Conservation (phyloP, 768 basidiomycete species). For the Mycena polygramma region DNA sequence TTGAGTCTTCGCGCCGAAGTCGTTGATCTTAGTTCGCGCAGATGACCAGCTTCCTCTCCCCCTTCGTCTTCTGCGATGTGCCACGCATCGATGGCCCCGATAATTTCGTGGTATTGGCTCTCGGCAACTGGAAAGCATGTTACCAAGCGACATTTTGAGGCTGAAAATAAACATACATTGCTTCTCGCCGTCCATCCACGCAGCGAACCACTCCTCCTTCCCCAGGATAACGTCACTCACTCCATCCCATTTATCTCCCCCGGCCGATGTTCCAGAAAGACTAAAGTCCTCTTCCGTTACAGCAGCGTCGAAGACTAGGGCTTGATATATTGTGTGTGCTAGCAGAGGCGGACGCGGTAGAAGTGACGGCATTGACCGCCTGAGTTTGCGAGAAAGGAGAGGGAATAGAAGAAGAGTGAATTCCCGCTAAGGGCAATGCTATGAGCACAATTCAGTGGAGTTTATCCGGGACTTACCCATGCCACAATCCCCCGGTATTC, state of each 20-base stretch:
- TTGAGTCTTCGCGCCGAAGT: slow-evolving; percentile 87
- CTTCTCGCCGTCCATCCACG: slow-evolving; percentile 92
- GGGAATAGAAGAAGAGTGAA: slow-evolving; percentile 86
- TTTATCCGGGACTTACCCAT: slow-evolving; percentile 65
- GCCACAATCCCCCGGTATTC: slow-evolving; percentile 77
- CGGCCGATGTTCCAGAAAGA: slow-evolving; percentile 65
- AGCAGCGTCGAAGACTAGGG: slow-evolving; percentile 87
- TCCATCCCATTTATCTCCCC: slow-evolving; percentile 74
- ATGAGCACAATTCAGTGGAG: slow-evolving; percentile 8
- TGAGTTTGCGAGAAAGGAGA: slow-evolving; percentile 80
- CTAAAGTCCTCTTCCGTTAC: slow-evolving; percentile 81
- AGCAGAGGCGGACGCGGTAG: slow-evolving; percentile 85
- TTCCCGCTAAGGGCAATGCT: slow-evolving; percentile 69
- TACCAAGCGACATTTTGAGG: slow-evolving; percentile 24
- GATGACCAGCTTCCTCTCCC: slow-evolving; percentile 56
- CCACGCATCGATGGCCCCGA: slow-evolving; percentile 89
- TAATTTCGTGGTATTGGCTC: slow-evolving; percentile 87
- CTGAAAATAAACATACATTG: slow-evolving; percentile 72
- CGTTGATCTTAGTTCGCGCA: slow-evolving; percentile 73
- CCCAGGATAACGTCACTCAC: slow-evolving; percentile 86
- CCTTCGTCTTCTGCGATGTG: slow-evolving; percentile 76
- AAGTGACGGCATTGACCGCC: slow-evolving; percentile 78
- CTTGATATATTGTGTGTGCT: slow-evolving; percentile 96
- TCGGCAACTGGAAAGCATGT: slow-evolving; percentile 75
- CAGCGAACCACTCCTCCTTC: slow-evolving; percentile 88